phyloP scores from a whole-genome alignment of 2,329 filamentous ascomycete species.

The Lomentospora prolificans region DNA sequence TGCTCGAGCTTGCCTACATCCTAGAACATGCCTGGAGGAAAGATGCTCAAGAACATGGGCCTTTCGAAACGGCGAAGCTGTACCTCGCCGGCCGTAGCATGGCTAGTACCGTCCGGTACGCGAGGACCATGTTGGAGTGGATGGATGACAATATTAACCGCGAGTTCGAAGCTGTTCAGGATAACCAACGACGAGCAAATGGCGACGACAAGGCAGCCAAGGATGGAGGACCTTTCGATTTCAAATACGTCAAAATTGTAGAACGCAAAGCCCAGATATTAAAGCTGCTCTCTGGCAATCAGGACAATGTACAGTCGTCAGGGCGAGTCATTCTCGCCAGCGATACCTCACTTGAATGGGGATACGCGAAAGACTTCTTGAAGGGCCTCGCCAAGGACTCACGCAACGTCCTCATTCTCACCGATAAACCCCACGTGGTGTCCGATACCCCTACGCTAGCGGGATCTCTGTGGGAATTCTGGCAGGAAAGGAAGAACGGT shows the following conservation, averaged over 20 bases:
- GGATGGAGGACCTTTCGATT: constrained; percentile 72
- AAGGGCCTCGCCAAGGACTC: constrained; percentile 64
- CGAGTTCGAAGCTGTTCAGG: constrained; percentile 70
- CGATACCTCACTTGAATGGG: constrained; percentile 86
- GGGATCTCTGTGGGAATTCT: constrained; percentile 70
- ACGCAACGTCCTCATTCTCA: constrained; percentile 78
- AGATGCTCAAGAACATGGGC: constrained; percentile 43
- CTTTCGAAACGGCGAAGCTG: constrained; percentile 47
- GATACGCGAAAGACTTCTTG: constrained; percentile 77
- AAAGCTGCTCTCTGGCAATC: constrained; percentile 46
- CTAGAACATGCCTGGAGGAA: constrained; percentile 85
- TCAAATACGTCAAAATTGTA: constrained; percentile 72
- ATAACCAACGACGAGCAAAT: constrained; percentile 36
- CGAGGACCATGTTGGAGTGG: constrained; percentile 96
- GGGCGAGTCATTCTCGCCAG: constrained; percentile 81
- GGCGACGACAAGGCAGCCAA: constrained; percentile 38
- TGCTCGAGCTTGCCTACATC: constrained; percentile 84
- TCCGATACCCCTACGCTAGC: constrained; percentile 49
- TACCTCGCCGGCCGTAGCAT: constrained; percentile 82
- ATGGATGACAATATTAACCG: constrained; percentile 94
- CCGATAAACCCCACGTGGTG: constrained; percentile 54
- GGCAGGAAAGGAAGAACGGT: constrained; percentile 58
- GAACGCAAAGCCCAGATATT: constrained; percentile 75
- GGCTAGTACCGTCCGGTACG: constrained; percentile 80
- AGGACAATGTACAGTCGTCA: constrained; percentile 29